phyloP scores from a whole-genome alignment of 1,139 yeast genomes.

The Debaryomycetaceae sp. region DNA sequence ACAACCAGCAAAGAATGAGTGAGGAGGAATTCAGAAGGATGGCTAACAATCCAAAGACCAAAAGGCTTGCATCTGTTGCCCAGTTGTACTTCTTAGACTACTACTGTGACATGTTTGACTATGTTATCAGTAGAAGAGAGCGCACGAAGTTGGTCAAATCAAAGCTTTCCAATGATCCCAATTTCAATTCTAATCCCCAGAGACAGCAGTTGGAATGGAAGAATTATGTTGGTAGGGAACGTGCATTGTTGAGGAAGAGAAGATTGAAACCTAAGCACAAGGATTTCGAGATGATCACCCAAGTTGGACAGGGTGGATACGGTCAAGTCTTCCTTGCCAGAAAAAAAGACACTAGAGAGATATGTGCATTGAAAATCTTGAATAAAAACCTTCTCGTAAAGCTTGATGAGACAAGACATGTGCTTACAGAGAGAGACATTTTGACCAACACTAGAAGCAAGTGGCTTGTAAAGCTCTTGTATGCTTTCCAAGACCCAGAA shows the following conservation, averaged over 20 bases:
- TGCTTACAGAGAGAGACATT: constrained; percentile 92
- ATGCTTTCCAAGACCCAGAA: constrained; percentile 92
- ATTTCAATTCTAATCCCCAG: constrained; percentile 29
- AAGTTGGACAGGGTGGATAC: constrained; percentile 99
- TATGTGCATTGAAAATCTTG: constrained; percentile 90
- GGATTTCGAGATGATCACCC: constrained; percentile 94
- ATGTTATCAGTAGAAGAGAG: constrained; percentile 82
- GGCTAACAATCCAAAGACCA: constrained; percentile 73
- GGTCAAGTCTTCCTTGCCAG: constrained; percentile 96
- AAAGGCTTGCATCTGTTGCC: constrained; percentile 82
- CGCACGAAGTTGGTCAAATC: constrained; percentile 66
- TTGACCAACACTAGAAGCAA: constrained; percentile 91
- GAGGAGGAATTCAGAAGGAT: constrained; percentile 52
- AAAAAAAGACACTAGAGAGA: constrained; percentile 90
- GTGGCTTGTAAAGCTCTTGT: constrained; percentile 90
- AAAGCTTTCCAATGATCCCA: constrained; percentile 48
- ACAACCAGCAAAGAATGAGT: constrained; percentile 15
- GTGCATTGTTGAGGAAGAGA: constrained; percentile 80
- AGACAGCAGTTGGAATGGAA: constrained; percentile 73
- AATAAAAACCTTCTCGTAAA: constrained; percentile 84
- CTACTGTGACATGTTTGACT: constrained; percentile 94
- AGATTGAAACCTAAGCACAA: constrained; percentile 90
- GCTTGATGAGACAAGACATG: constrained; percentile 93
- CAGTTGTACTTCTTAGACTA: constrained; percentile 86
- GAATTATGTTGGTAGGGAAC: constrained; percentile 78